Evolutionary conservation across 2,329 filamentous ascomycete species (phyloP).

Genomic region (Acrocalymma vagum): DNA sequence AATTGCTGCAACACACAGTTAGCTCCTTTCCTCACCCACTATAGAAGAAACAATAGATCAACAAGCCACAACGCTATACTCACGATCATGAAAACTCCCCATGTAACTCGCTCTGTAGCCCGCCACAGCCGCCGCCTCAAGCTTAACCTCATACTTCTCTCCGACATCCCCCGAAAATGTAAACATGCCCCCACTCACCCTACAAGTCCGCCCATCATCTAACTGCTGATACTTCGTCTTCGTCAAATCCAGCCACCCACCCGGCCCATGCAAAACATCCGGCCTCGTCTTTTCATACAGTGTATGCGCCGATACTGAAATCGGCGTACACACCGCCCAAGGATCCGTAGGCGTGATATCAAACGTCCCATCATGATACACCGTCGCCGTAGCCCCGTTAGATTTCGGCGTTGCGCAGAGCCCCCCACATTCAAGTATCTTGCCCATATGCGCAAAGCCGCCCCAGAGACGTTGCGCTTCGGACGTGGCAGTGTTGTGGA

Average conservation of each 20-base stretch:
- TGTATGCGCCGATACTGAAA: conserved; percentile 62
- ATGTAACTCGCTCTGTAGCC: conserved; percentile 59
- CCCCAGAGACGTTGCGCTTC: conserved; percentile 19
- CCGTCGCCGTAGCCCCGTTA: conserved; percentile 50
- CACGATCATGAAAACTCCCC: conserved; percentile 54
- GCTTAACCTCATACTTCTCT: conserved; percentile 56
- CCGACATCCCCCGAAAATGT: conserved; percentile 29
- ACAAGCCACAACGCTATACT: conserved; percentile 10
- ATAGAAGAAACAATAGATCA: not conserved
- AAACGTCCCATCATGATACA: conserved; percentile 56
- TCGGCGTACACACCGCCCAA: conserved; percentile 54
- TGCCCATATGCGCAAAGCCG: conserved; percentile 59
- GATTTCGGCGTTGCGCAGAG: conserved; percentile 59
- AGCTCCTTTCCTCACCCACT: not conserved
- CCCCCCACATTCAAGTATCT: conserved; percentile 64
- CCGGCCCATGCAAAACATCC: conserved; percentile 60
- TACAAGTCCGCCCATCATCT: conserved; percentile 45
- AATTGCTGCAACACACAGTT: conserved; percentile 18
- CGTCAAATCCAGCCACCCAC: conserved; percentile 56
- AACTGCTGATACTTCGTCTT: conserved; percentile 55
- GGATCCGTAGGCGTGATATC: conserved; percentile 56
- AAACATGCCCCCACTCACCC: conserved; percentile 50
- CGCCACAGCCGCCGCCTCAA: conserved; percentile 55
- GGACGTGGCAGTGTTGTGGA: conserved; percentile 8
- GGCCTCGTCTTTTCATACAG: conserved; percentile 65